These are phyloP conservation scores for Phellinidium pouzarii DNA, from an alignment of 1,284 basidiomycete species.

Conservation along the genomic window DNA sequence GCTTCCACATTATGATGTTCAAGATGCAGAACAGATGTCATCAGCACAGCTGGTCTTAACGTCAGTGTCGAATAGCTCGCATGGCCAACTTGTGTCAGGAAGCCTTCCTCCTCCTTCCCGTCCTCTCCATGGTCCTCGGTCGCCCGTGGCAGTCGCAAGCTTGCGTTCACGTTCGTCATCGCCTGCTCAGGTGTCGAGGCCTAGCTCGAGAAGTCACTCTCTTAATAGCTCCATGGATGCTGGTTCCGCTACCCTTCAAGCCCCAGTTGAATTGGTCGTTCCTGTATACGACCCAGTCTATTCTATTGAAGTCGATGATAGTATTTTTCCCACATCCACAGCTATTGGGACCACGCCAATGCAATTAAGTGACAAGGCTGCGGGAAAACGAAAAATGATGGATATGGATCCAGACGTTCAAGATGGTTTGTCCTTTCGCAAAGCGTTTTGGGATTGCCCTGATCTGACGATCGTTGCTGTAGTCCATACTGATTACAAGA, in stretches of 20 bases:
- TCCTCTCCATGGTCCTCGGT: slow-evolving; percentile 62
- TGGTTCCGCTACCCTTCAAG: background rate
- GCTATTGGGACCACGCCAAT: slow-evolving; percentile 31
- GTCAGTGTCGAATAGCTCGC: slow-evolving; percentile 20
- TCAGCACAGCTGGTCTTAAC: slow-evolving; percentile 27
- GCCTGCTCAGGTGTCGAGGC: slow-evolving; percentile 8
- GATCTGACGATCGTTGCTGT: slow-evolving; percentile 29
- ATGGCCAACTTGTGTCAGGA: slow-evolving; percentile 21
- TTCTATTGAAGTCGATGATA: slow-evolving; percentile 12
- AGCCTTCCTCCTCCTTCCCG: slow-evolving; percentile 56
- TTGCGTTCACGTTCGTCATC: slow-evolving; percentile 16
- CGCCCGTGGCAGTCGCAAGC: slow-evolving; percentile 34
- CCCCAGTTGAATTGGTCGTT: background rate
- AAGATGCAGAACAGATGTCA: background rate
- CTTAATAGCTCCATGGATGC: slow-evolving; percentile 10
- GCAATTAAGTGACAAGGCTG: slow-evolving; percentile 67
- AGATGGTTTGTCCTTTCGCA: slow-evolving; percentile 16
- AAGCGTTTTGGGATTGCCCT: slow-evolving; percentile 13
- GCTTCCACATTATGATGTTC: background rate
- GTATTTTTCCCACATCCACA: slow-evolving; percentile 24
- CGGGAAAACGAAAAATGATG: slow-evolving; percentile 67
- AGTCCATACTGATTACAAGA: background rate
- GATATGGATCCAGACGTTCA: slow-evolving; percentile 28
- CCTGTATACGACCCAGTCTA: background rate
- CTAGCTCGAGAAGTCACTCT: slow-evolving; percentile 9